Evolutionary conservation across 2,329 filamentous ascomycete species (phyloP), one percentile per base, ranked within the genome.

Genomic region (Aspergillus pseudotamarii): DNA sequence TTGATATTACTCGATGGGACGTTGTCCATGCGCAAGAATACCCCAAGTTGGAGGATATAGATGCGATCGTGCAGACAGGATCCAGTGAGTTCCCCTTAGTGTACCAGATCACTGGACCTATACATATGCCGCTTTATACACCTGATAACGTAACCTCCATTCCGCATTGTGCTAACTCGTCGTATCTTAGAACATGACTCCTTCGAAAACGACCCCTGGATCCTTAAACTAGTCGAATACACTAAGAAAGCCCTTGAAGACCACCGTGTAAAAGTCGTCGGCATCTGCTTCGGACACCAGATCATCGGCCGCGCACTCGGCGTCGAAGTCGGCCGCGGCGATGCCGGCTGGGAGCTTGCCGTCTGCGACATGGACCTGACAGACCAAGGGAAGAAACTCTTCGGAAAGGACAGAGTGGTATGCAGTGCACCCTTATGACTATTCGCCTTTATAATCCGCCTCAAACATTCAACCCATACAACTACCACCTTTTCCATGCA

Each of bases 221-320:
- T 95, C 66, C 66, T 89, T 48, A 88, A 85, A 59, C 84, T 96
- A 1, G 89, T 93, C 21, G 87, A 88, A 1, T 96, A 88, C 72
- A 87, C 86, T 0, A 80, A 83, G 57, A 81, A 84, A 67, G 82
- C 91, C 3, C 82, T 92, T 38, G 81, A 82, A 14, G 85, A 89
- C 66, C 81, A 84, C 30, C 82, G 87, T 0, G 86, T 95, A 9
- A 85, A 88, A 41, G 78, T 94, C n/a, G 83, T 96, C 19, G 93
- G 92, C 12, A 85, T 95, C 19, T 96, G 93, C 78, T 96, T 94
- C 76, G 93, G 93, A 6, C 93, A 96, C 75, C 92, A 96, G 80
- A 93, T 96, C 71, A 80, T 95, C 50, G 92, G 86, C 1, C 84
- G 92, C 58, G 91, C 92, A 1, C 74, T 94, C 68, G 91, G 88